phyloP scores from a whole-genome alignment of 306 rosid species.

The Nissolia schottii region DNA sequence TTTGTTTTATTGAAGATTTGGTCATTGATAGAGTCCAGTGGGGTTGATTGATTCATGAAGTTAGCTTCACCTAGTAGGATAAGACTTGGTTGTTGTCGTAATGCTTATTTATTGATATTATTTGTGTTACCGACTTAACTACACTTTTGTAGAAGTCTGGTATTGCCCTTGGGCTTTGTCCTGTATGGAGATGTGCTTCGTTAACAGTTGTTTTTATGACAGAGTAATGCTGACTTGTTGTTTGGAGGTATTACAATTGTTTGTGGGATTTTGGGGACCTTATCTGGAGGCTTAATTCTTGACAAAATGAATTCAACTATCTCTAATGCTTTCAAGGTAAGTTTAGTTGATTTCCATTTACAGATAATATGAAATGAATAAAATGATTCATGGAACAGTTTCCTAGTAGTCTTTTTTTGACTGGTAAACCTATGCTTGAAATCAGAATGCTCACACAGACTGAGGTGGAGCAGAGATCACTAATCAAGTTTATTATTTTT shows the following conservation, averaged over 20 bases:
- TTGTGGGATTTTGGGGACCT: slow-evolving; percentile 81
- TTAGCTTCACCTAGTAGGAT: not conserved
- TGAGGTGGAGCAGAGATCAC: not conserved
- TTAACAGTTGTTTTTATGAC: slow-evolving; percentile 26
- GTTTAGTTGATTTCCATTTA: slow-evolving; percentile 22
- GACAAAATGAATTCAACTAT: slow-evolving; percentile 72
- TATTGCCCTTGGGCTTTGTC: not conserved
- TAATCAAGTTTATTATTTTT: not conserved
- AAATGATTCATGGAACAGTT: not conserved
- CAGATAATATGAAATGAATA: not conserved
- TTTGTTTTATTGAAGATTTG: not conserved
- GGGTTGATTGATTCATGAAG: not conserved
- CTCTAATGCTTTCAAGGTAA: slow-evolving; percentile 84
- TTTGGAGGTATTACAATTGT: slow-evolving; percentile 84
- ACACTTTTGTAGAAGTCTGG: slow-evolving; percentile 1
- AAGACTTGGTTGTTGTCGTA: slow-evolving; percentile 3
- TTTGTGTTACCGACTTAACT: not conserved
- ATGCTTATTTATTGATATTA: not conserved
- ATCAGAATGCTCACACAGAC: not conserved
- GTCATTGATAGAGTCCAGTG: slow-evolving; percentile 2
- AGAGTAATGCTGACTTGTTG: slow-evolving; percentile 77
- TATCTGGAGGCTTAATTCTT: slow-evolving; percentile 82
- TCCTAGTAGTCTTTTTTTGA: not conserved
- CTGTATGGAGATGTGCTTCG: slow-evolving; percentile 17
- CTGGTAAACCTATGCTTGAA: slow-evolving; percentile 10